Evolutionary conservation across 176 grass and related monocot species (phyloP).

Genomic region (Carex scoparia): DNA sequence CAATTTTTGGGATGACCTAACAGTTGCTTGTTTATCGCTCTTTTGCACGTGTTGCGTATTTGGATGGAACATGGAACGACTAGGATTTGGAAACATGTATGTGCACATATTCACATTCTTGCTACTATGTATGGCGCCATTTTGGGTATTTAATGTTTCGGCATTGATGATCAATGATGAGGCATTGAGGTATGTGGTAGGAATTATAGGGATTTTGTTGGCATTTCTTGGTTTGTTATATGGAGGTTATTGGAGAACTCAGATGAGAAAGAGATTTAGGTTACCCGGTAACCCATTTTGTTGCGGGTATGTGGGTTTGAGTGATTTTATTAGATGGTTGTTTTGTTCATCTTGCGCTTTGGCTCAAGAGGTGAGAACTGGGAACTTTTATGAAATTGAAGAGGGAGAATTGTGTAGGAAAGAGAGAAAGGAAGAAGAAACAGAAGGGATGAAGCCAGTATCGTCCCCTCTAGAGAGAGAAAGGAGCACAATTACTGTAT

Average conservation of each 20-base stretch:
- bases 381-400: slow-evolving; percentile 46
- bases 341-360: slow-evolving; percentile 45
- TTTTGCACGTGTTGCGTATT: slow-evolving; percentile 68
- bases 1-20: slow-evolving; percentile 46
- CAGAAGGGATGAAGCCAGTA: neutral
- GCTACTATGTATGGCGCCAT: slow-evolving; percentile 51
- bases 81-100: slow-evolving; percentile 75
- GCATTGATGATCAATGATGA: slow-evolving; percentile 42
- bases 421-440: neutral
- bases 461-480: slow-evolving; percentile 44
- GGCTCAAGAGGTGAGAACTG: slow-evolving; percentile 67
- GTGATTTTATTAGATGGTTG: slow-evolving; percentile 45
- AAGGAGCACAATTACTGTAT: slow-evolving; percentile 12
- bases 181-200: slow-evolving; percentile 25
- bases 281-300: slow-evolving; percentile 28
- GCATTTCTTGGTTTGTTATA: slow-evolving; percentile 41
- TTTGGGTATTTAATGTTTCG: slow-evolving; percentile 48
- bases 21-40: slow-evolving; percentile 37
- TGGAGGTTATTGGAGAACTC: slow-evolving; percentile 47
- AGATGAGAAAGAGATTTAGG: slow-evolving; percentile 30
- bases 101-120: slow-evolving; percentile 66
- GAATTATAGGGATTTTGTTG: slow-evolving; percentile 35
- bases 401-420: slow-evolving; percentile 19
- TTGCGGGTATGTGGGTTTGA: neutral
- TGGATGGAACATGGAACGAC: slow-evolving; percentile 85